Conservation (phyloP, 208 protist genomes). For the Wallacemonas sp. region DNA sequence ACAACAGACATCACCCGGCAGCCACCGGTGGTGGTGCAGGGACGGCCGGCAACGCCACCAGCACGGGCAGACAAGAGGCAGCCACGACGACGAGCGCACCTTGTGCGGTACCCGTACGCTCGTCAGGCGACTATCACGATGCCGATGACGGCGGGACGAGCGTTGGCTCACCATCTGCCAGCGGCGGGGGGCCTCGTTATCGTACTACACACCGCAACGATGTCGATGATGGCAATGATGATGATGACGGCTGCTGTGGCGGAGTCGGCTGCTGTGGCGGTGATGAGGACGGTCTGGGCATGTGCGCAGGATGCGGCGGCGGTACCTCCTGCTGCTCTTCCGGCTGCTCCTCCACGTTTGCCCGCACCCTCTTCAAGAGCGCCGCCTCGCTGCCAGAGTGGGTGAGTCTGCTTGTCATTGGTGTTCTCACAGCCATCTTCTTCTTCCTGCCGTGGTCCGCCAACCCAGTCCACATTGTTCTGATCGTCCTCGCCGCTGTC, state of each 20-base stretch:
- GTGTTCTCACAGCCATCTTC: conserved; percentile 55
- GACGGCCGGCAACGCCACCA: no score
- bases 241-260: neutral
- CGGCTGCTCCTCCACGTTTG: neutral
- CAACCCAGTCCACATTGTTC: conserved; percentile 60
- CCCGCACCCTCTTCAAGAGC: conserved; percentile 12
- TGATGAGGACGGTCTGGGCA: neutral
- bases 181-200: neutral
- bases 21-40: no score
- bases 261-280: neutral
- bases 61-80: no score
- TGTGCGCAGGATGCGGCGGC: neutral
- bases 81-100: neutral
- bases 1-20: no score
- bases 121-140: neutral
- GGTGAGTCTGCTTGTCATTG: conserved; percentile 28
- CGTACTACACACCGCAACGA: neutral
- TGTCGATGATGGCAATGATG: neutral
- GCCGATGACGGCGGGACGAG: neutral
- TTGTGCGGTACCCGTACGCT: neutral
- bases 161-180: neutral
- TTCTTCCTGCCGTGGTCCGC: conserved; percentile 76
- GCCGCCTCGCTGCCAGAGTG: conserved; percentile 23
- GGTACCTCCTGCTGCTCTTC: neutral
- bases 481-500: conserved; percentile 52